Conservation (phyloP, 805 yeast genomes). For the Metschnikowia henanensis region DNA sequence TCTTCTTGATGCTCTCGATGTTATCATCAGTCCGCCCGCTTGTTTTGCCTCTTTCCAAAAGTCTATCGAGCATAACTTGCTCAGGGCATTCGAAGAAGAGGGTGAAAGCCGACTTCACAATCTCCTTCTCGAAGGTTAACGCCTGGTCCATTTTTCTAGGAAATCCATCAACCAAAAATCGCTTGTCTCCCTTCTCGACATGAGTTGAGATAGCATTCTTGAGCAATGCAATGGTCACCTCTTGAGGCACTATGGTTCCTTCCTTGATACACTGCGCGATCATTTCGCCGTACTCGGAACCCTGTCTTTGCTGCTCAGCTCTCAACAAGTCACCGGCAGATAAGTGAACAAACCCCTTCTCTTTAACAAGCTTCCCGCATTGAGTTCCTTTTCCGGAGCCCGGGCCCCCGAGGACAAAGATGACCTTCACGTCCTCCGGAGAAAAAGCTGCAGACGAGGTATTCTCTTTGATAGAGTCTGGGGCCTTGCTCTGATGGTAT, state of each 20-base stretch:
- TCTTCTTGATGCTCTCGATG: slow-evolving; percentile 83
- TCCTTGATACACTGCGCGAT: slow-evolving; percentile 83
- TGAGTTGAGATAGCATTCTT: slow-evolving; percentile 72
- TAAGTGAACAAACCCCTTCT: slow-evolving; percentile 80
- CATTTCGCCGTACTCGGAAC: slow-evolving; percentile 81
- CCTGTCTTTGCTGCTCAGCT: slow-evolving; percentile 84
- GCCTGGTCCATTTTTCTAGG: slow-evolving; percentile 99
- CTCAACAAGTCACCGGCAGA: slow-evolving; percentile 97
- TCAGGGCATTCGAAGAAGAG: slow-evolving; percentile 84
- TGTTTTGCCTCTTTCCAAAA: slow-evolving; percentile 89
- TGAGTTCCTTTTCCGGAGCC: slow-evolving; percentile 99
- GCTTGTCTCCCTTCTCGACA: slow-evolving; percentile 47
- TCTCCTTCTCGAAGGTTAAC: slow-evolving; percentile 76
- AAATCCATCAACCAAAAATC: slow-evolving; percentile 91
- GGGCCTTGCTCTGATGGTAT: slow-evolving; percentile 5
- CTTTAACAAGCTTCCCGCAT: slow-evolving; percentile 79
- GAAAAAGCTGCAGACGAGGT: slow-evolving; percentile 47
- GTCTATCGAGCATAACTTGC: slow-evolving; percentile 76
- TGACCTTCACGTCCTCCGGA: slow-evolving; percentile 68
- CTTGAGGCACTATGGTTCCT: slow-evolving; percentile 93
- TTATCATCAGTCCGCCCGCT: slow-evolving; percentile 95
- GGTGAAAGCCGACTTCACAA: slow-evolving; percentile 69
- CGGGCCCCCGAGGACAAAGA: slow-evolving; percentile 95
- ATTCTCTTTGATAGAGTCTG: slow-evolving; percentile 31
- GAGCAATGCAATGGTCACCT: slow-evolving; percentile 80